Evolutionary conservation across 345 rosid genomes (phyloP), one percentile per base, ranked within the genome.

Genomic region (Angophora floribunda): DNA sequence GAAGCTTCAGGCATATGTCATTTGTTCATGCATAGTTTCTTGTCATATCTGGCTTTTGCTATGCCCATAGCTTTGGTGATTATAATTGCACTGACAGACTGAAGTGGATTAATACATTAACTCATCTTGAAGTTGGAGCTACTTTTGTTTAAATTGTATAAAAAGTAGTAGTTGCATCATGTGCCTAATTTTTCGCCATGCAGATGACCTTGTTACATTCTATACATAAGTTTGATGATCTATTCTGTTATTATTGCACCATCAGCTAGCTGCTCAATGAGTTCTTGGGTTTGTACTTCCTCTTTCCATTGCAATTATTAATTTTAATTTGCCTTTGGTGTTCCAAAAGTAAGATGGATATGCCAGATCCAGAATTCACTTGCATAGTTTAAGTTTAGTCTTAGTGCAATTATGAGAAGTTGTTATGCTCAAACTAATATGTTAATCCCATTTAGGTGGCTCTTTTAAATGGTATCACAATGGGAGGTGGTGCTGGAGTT

Each of bases 401-500:
- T 36, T 32, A 70, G 47, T 2, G 32, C 45, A 32, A 32, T 32
- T 75, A 3, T 28, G 57, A 87, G 50, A 67, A 51, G 12, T 57
- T 86, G 50, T 51, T 65, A 36, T 49, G 80, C 84, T 75, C 15
- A 12, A 75, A 75, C 49, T 41, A 19, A 41, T 75, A 14, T 4
- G 0, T 49, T 26, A 51, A 87, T 85, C 86, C 88, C 53, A 70
- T 91, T 63, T 88, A 96, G 98, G 98, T 96, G 91, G 98, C 99
- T 57, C 88, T 97, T 86, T 91, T 98, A 93, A 90, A 98, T 87
- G 99, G 99, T 87, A 93, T 94, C 90, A 97, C 98, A 51, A 97
- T 98, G 99, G 99, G 98, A 85, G 99, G 99, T 85, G 98, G 99
- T 51, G 94, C 96, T 86, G 99, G 99, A 93, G 93, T 98, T 92